Evolutionary conservation across 73 alveolate genomes (phyloP), one percentile per base, ranked within the genome.

Genomic region (Paramecium sonneborni): DNA sequence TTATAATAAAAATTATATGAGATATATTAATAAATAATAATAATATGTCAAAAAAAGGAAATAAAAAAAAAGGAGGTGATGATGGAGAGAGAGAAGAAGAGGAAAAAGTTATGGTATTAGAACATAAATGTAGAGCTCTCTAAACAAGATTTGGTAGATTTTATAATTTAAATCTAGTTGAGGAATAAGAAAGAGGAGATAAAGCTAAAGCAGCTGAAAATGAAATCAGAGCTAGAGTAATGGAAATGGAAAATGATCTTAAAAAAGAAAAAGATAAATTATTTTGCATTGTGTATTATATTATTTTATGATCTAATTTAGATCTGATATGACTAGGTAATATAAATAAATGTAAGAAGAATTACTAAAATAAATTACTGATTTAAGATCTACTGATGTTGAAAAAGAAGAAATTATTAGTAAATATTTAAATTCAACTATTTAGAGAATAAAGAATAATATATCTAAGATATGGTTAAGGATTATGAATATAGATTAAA

Each of bases 321-420:
- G 94, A 35, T 93, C 98, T 9, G 98, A 95, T 79, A 95, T 95
- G 98, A 95, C 98, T 4, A 68, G 98, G 38, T 86, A 95, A 76
- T 95, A 94, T 86, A 95, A 95, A 79, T 94, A 95, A 21, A 94
- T 92, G 96, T 72, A 92, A 43, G 98, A 95, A 55, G 98, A 95
- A 67, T 93, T 95, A 30, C 57, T 82, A 30, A 93, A 92, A 41
- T 38, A 95, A 74, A 93, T 95, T 38, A 88, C 69, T 57, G 95
- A 87, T 21, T 85, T 92, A 44, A 92, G 88, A 34, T 89, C 93
- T 18, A 94, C 93, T 76, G 92, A 55, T 11, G 92, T 79, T n/a
- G 92, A 92, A 46, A 92, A 93, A 7, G 95, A 92, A 57, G 95
- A 93, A 28, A 88, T 88, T 9, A 30, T 34, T 23, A 62, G 93